Conservation (phyloP, 371 early-diverging fungal species). For the Paramicrosporidium saccamoebae region DNA sequence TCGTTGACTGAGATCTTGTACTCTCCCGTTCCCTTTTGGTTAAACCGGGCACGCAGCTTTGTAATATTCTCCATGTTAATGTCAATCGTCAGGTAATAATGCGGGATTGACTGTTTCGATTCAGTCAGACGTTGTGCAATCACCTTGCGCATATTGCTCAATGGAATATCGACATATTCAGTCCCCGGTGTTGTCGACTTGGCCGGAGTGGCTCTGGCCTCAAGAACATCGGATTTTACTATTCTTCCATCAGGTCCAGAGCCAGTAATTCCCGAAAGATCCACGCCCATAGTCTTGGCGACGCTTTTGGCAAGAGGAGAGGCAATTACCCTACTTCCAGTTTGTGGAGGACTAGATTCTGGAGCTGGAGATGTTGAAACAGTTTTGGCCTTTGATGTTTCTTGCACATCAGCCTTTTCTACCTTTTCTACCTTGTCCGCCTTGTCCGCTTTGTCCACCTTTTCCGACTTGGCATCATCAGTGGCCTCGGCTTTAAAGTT, state of each 20-base stretch:
- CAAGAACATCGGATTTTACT: conserved; percentile 50
- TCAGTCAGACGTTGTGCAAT: conserved; percentile 51
- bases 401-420: too few relatives aligned
- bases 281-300: conserved; percentile 44
- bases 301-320: conserved; percentile 62
- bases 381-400: conserved; percentile 3
- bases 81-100: conserved; percentile 76
- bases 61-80: conserved; percentile 48
- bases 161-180: conserved; percentile 6
- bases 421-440: too few relatives aligned
- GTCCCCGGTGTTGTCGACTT: conserved; percentile 1
- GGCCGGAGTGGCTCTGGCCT: conserved; percentile 4
- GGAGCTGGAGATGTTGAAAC: conserved; percentile 4
- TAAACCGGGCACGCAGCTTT: conserved; percentile 60
- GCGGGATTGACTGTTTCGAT: conserved; percentile 61
- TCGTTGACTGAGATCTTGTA: conserved; percentile 92
- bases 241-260: conserved; percentile 70
- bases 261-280: conserved; percentile 37
- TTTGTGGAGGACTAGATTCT: too few relatives aligned
- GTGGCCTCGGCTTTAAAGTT: conserved; percentile 17
- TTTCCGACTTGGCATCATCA: conserved; percentile 1
- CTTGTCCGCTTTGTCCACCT: too few relatives aligned
- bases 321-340: too few relatives aligned
- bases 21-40: conserved; percentile 43
- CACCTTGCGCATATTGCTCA: conserved; percentile 65